These are phyloP conservation scores for Coniferiporia weirii DNA, from an alignment of 1,284 basidiomycete species.

Conservation along the genomic window DNA sequence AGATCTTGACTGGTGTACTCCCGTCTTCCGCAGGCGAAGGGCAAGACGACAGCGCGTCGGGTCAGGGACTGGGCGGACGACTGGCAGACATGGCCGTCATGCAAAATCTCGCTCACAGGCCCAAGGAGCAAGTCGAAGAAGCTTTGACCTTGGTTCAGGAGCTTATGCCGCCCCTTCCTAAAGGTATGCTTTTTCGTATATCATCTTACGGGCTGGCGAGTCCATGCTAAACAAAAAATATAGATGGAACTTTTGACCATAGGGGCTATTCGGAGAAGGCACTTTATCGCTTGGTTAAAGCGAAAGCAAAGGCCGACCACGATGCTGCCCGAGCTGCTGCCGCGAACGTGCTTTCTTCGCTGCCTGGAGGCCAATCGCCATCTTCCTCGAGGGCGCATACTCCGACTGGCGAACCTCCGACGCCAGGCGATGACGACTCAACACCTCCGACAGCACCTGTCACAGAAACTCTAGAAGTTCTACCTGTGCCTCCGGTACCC, in stretches of 20 bases:
- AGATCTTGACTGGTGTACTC: conserved; percentile 87
- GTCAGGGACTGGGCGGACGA: conserved; percentile 78
- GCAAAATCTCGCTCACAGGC: conserved; percentile 93
- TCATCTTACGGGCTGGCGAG: conserved; percentile 10
- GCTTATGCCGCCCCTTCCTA: conserved; percentile 84
- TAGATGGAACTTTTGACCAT: conserved; percentile 91
- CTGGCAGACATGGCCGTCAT: conserved; percentile 95
- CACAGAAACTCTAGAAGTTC: neutral
- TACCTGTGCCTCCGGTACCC: conserved; percentile 8
- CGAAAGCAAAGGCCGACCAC: conserved; percentile 72
- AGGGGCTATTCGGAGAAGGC: conserved; percentile 87
- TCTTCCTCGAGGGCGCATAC: conserved; percentile 20
- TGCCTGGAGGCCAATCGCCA: conserved; percentile 27
- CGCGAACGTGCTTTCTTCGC: conserved; percentile 30
- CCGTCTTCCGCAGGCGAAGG: conserved; percentile 53
- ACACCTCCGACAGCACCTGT: conserved; percentile 8
- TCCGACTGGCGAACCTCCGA: conserved; percentile 21
- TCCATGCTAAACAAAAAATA: conserved; percentile 15
- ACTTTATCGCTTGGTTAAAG: conserved; percentile 64
- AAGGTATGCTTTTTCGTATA: conserved; percentile 47
- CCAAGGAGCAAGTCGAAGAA: conserved; percentile 96
- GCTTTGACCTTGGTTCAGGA: conserved; percentile 83
- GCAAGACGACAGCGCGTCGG: conserved; percentile 53
- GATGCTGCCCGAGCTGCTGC: conserved; percentile 56
- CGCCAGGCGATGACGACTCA: conserved; percentile 21